Evolutionary conservation across 1,284 basidiomycete species (phyloP).

Genomic region (Wallemia mellicola): DNA sequence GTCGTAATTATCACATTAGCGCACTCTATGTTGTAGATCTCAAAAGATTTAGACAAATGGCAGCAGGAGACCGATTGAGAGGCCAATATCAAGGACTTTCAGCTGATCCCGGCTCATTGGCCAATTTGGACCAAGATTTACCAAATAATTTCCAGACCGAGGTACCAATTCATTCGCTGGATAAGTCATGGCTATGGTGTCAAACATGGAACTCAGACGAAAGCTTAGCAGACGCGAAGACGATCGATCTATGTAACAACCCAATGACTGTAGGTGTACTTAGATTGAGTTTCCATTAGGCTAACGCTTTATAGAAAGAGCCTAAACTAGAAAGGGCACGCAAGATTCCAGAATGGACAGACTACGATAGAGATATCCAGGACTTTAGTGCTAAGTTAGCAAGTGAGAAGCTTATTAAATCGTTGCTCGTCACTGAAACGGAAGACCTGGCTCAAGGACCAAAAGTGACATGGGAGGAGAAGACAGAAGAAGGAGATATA

Average conservation of each 20-base stretch:
- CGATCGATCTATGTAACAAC: conserved; percentile 80
- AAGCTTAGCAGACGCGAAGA: conserved; percentile 45
- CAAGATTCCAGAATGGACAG: conserved; percentile 90
- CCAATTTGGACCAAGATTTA: conserved; percentile 90
- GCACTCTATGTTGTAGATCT: conserved; percentile 89
- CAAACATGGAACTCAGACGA: conserved; percentile 43
- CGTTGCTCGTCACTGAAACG: not conserved
- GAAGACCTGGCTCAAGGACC: not conserved
- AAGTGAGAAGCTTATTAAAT: not conserved
- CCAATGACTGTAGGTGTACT: conserved; percentile 47
- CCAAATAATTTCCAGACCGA: conserved; percentile 69
- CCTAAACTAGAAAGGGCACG: conserved; percentile 75
- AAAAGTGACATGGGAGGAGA: not conserved
- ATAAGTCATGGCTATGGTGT: conserved; percentile 73
- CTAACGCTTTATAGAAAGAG: conserved; percentile 85
- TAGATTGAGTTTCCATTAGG: too few species aligned
- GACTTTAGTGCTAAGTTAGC: not conserved
- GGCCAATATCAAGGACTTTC: conserved; percentile 77
- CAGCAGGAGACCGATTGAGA: conserved; percentile 50
- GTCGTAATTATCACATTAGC: conserved; percentile 70
- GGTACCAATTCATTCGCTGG: conserved; percentile 61
- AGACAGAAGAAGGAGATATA: not conserved
- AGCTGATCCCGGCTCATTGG: conserved; percentile 68
- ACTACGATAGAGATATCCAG: conserved; percentile 33
- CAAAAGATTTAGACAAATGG: conserved; percentile 56